A percentile compares a stretch with the other conserved stretches of the same genome.
phyloP scores from a whole-genome alignment of 2,329 filamentous ascomycete genomes.

The Cordyceps militaris region DNA sequence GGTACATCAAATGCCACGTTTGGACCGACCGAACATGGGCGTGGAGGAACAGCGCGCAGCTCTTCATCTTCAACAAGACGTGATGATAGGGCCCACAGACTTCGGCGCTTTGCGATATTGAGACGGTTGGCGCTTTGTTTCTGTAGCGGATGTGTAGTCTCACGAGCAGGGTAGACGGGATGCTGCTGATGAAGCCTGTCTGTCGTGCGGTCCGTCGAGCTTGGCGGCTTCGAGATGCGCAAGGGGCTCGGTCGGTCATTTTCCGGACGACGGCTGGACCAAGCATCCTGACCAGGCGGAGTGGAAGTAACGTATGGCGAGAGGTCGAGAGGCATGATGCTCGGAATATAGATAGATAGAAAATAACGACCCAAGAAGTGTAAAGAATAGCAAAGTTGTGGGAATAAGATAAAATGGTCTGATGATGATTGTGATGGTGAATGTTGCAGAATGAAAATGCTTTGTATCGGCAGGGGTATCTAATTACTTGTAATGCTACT shows the following conservation, averaged over 20 bases:
- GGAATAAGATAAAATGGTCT: constrained; percentile 3
- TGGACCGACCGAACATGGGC: not conserved
- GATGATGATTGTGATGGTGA: constrained; percentile 2
- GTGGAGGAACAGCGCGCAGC: not conserved
- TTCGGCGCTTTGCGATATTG: constrained; percentile 1
- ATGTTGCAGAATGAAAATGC: constrained; percentile 3
- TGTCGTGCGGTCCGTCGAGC: constrained; percentile 15
- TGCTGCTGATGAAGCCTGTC: constrained; percentile 14
- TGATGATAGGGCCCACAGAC: constrained; percentile 5
- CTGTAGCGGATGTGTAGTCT: not conserved
- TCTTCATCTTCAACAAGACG: not conserved
- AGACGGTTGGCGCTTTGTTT: not conserved
- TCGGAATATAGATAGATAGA: not conserved
- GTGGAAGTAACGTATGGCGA: constrained; percentile 11
- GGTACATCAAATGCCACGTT: not conserved
- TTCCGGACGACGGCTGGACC: constrained; percentile 12
- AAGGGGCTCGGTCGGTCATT: constrained; percentile 37
- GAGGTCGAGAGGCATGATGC: constrained; percentile 6
- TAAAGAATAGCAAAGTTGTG: constrained; percentile 5
- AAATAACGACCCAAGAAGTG: not conserved
- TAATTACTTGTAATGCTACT: constrained; percentile 3
- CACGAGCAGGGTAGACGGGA: not conserved
- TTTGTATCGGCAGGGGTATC: constrained; percentile 5
- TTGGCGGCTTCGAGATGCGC: constrained; percentile 39
- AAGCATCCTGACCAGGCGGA: constrained; percentile 17